Evolutionary conservation across 495 filamentous ascomycete species (phyloP).

Genomic region (Bacidia gigantensis): DNA sequence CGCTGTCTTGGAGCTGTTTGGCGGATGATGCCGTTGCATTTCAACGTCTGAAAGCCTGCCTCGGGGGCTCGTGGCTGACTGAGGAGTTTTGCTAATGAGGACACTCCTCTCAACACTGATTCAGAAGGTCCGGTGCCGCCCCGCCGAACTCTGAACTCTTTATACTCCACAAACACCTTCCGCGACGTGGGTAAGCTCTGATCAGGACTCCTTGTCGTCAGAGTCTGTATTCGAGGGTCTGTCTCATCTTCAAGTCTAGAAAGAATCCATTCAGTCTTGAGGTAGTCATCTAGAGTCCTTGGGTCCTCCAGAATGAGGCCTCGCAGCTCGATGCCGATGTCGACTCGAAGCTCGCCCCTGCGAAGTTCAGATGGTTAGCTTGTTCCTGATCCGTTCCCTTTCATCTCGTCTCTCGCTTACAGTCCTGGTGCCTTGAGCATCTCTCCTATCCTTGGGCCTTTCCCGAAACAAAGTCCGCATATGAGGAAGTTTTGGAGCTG

Average conservation of each 20-base stretch:
- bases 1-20: neutral
- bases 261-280: neutral
- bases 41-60: neutral
- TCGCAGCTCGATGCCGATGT: neutral
- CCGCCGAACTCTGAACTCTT: neutral
- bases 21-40: neutral
- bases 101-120: neutral
- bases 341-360: neutral
- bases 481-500: no score
- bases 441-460: neutral
- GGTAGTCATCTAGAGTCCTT: neutral
- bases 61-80: neutral
- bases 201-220: neutral
- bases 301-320: neutral
- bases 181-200: neutral
- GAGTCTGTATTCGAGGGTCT: neutral
- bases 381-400: neutral
- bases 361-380: neutral
- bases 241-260: neutral
- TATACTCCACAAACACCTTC: neutral
- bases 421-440: neutral
- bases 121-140: neutral
- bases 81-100: neutral
- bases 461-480: neutral
- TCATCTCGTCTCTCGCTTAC: neutral